Base-by-base conservation (phyloP, 768 basidiomycete species). In the Suillus subaureus region DNA sequence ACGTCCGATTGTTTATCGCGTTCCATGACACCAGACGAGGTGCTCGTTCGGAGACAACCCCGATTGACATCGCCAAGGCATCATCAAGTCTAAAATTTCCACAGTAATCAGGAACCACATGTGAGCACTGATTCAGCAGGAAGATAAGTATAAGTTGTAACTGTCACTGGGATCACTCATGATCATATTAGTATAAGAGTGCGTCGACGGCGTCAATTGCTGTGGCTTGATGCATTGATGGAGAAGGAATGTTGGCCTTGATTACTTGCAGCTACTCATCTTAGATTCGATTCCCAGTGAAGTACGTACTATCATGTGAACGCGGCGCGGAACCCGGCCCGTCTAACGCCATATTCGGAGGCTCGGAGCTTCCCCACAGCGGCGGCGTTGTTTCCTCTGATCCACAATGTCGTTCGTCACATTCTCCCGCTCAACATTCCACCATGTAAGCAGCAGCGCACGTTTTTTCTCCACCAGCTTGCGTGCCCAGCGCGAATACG, bases 401-500 rank as follows among this genome's bases (percentile, higher is more conserved):
- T 60, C 9, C 28, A 60, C 18, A 66, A 75, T 76, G 75, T 69
- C 67, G 23, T 69, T 71, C 33, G 16, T 45, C 31, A 51, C 62
- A 6, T 18, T 64, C 4, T 52, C 65, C 61, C 65, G 68, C 54
- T 64, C 52, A 3, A 51, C 57, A 43, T 31, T 69, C 9, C 62
- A 55, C 62, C 67, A 61, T 39, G 33, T 63, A 6, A 62, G 47
- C 15, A 58, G 47, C 49, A 31, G 60, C 12, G 4, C 61, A 4
- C 73, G 77, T 18, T 61, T 63, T 31, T 74, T 76, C 67, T 78
- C 75, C 15, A 73, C 70, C 6, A 67, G 69, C 1, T 75, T 82
- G 40, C 65, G 68, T 9, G 64, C 71, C 26, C 74, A 81, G 63
- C 58, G 58, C 1, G 58, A 60, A 60, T 92, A 89, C 78, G 83